Percentiles rank a stretch among this genome's conserved stretches.
phyloP scores from a whole-genome alignment of 768 basidiomycete species.

The Wakefieldia striispora region DNA sequence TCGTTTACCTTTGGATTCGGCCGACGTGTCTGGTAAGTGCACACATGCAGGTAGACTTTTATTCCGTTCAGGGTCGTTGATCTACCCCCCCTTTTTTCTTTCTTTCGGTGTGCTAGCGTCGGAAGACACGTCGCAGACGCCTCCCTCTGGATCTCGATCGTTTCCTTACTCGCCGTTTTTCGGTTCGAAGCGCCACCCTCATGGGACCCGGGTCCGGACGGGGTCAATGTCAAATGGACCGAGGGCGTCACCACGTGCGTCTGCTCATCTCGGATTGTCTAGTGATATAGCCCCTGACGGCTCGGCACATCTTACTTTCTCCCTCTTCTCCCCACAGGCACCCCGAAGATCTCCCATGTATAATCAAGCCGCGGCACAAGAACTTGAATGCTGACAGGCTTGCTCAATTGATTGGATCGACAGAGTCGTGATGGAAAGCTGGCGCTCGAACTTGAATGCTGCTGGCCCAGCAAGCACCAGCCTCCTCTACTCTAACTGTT shows the following conservation, averaged over 20 bases:
- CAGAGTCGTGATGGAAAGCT: background rate
- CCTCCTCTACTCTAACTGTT: background rate
- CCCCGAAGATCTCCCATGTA: conserved; percentile 12
- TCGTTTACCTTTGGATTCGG: conserved; percentile 38
- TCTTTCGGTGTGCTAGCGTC: conserved; percentile 28
- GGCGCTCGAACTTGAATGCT: background rate
- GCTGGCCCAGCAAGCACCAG: background rate
- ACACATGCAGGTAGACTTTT: too few relatives aligned
- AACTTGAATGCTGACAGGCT: conserved; percentile 11
- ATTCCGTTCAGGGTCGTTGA: background rate
- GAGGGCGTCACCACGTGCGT: conserved; percentile 15
- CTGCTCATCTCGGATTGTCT: background rate
- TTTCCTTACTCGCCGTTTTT: conserved; percentile 20
- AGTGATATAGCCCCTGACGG: too few relatives aligned
- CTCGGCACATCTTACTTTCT: background rate
- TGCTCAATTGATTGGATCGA: conserved; percentile 6
- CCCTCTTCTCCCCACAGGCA: conserved; percentile 1
- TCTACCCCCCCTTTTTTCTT: too few relatives aligned
- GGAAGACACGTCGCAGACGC: conserved; percentile 43
- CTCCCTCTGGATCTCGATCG: conserved; percentile 31
- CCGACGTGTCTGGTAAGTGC: conserved; percentile 33
- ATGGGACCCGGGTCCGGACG: conserved; percentile 21
- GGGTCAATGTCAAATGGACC: conserved; percentile 19
- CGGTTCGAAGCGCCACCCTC: conserved; percentile 7
- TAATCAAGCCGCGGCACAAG: conserved; percentile 7